Evolutionary conservation across 2,329 filamentous ascomycete genomes (phyloP).

Genomic region (Bipolaris sorokiniana): DNA sequence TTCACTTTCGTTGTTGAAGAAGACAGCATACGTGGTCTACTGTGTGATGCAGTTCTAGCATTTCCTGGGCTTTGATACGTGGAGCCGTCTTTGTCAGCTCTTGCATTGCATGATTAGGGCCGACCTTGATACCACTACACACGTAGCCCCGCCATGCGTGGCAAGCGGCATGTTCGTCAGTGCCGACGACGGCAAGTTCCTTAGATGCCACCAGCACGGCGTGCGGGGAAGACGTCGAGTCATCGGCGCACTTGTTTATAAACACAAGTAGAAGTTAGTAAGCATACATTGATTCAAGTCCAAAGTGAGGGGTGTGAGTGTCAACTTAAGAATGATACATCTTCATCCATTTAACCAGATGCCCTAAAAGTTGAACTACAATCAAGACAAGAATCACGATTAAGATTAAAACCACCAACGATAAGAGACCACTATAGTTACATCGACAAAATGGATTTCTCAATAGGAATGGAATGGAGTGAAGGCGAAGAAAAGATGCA

Average conservation of each 20-base stretch:
- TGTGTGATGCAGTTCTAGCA: not conserved
- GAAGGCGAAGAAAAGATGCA: constrained; percentile 72
- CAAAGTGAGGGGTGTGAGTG: not conserved
- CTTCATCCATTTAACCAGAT: not conserved
- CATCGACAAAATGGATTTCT: constrained; percentile 50
- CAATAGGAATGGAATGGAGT: constrained; percentile 62
- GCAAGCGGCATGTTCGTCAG: not conserved
- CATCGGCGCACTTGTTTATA: not conserved
- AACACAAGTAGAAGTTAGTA: not conserved
- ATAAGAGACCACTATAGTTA: not conserved
- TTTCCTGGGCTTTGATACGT: not conserved
- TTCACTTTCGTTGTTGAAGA: not conserved
- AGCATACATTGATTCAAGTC: not conserved
- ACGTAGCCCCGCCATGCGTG: not conserved
- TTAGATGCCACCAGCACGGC: not conserved
- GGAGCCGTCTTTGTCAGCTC: not conserved
- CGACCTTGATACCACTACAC: no score
- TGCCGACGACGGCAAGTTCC: not conserved
- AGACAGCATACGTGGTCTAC: not conserved
- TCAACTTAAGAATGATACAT: not conserved
- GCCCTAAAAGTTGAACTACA: not conserved
- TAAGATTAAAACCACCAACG: not conserved
- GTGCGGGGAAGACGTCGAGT: not conserved
- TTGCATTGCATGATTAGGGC: not conserved
- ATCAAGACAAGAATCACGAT: not conserved